Evolutionary conservation across 2,329 filamentous ascomycete species (phyloP), one percentile per base, ranked within the genome.

Genomic region (Nannizzia gypsea): DNA sequence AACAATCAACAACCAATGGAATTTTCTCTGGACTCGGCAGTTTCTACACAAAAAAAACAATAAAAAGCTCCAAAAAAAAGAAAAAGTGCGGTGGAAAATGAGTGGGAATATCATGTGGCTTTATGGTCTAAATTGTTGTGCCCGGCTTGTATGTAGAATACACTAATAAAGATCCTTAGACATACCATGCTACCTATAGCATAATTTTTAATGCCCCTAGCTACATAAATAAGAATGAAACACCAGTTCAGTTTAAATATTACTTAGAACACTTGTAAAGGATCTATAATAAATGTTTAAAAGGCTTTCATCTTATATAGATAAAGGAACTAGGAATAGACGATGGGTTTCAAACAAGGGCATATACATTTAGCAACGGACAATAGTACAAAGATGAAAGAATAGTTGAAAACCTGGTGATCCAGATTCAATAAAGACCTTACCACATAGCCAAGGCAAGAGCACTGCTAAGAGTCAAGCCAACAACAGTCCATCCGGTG

Each of bases 401-500:
- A 57, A 34, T 34, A 8, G n/a, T 42, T 6, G 13, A 13, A 57
- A 24, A 34, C 24, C 24, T 31, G 22, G 28, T 40, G 50, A 13
- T 13, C 13, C 50, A 54, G 31, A 54, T 34, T 15, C 8, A 20
- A n/a, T 36, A 17, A 34, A 2, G n/a, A 34, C n/a, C 11, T 73
- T 68, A 76, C 60, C 74, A 60, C 60, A 80, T 71, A 64, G 78
- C 78, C 71, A 81, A 70, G 59, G 67, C 71, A 63, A 78, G 63
- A 57, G 81, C 76, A 67, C 75, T 77, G 55, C 77, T 72, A 54
- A 78, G 73, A 62, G 77, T 83, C 67, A 83, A 64, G 2, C 78
- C 85, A 59, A 87, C 73, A 34, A 82, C 82, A 44, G 77, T 70
- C 83, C 84, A 88, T 15, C 85, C 86, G 1, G 82, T 84, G 73